Percentiles rank a stretch among this genome's conserved stretches.
Evolutionary conservation across 148 eudicot genomes (phyloP).

Genomic region (Amaranthus palmeri): DNA sequence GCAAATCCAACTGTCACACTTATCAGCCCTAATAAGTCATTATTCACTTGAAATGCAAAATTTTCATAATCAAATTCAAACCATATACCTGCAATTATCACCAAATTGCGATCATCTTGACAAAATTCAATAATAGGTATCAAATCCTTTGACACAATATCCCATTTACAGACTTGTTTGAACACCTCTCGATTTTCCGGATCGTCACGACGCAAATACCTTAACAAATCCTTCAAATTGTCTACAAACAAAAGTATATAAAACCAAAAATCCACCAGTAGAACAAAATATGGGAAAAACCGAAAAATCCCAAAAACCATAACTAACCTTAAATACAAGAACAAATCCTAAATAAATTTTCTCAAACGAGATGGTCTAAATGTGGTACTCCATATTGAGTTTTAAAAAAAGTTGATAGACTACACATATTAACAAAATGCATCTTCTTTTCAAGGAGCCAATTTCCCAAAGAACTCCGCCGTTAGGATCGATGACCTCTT

Average conservation of each 20-base stretch:
- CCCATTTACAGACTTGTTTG: conserved; percentile 95
- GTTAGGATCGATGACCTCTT: background rate
- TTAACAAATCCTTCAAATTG: conserved; percentile 92
- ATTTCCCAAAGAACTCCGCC: background rate
- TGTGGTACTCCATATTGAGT: background rate
- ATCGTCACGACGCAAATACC: conserved; percentile 90
- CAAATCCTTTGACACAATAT: conserved; percentile 67
- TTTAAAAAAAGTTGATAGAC: too few relatives aligned
- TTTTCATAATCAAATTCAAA: background rate
- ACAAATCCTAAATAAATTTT: too few relatives aligned
- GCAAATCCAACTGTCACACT: conserved; percentile 20
- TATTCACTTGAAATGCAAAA: conserved; percentile 2
- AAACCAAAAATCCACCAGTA: too few relatives aligned
- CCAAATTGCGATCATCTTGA: conserved; percentile 71
- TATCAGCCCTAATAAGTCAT: background rate
- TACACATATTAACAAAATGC: too few relatives aligned
- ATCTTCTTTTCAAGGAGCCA: too few relatives aligned
- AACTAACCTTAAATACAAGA: too few relatives aligned
- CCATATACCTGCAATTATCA: conserved; percentile 63
- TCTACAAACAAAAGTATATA: conserved; percentile 33
- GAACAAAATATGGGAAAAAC: too few relatives aligned
- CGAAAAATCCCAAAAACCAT: too few relatives aligned
- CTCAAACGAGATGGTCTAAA: background rate
- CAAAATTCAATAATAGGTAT: conserved; percentile 79
- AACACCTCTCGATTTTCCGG: conserved; percentile 80